Conservation (phyloP, 2,329 filamentous ascomycete species). For the Apiospora phragmitis region DNA sequence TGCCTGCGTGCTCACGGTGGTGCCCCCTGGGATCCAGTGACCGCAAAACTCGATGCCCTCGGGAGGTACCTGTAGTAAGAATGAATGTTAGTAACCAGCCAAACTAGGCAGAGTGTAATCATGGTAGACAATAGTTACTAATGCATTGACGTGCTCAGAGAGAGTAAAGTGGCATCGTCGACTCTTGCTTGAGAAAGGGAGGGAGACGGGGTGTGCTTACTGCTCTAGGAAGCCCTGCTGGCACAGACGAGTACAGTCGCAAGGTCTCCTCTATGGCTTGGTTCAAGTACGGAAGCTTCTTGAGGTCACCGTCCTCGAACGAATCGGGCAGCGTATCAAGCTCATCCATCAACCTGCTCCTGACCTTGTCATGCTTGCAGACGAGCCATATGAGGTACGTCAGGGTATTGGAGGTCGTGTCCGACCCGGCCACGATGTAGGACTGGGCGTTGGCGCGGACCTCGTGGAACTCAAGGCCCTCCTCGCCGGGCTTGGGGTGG, state of each 20-base stretch:
- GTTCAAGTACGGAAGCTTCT: conserved; percentile 40
- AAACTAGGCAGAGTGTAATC: not conserved
- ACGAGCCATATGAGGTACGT: conserved; percentile 48
- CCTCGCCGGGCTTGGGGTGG: conserved; percentile 35
- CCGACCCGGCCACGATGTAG: conserved; percentile 45
- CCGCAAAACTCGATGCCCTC: conserved; percentile 40
- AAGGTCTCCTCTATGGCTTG: conserved; percentile 46
- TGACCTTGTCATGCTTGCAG: conserved; percentile 30
- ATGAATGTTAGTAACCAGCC: not conserved
- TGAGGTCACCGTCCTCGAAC: conserved; percentile 34
- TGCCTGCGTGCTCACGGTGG: conserved; percentile 38
- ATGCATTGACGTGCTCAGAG: too few relatives aligned
- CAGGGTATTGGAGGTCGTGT: conserved; percentile 51
- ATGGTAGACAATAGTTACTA: too few relatives aligned
- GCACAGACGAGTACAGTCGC: conserved; percentile 42
- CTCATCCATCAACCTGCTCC: conserved; percentile 34
- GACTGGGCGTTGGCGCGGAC: conserved; percentile 38
- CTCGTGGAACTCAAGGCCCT: conserved; percentile 29
- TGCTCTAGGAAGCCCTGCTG: conserved; percentile 39
- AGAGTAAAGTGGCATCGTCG: not conserved
- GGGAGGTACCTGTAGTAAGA: conserved; percentile 23
- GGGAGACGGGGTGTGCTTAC: conserved; percentile 20
- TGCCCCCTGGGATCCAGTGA: conserved; percentile 40
- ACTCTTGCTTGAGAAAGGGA: not conserved
- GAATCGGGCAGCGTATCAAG: conserved; percentile 33